Conservation (phyloP, 495 filamentous ascomycete species). For the Lentithecium fluviatile region DNA sequence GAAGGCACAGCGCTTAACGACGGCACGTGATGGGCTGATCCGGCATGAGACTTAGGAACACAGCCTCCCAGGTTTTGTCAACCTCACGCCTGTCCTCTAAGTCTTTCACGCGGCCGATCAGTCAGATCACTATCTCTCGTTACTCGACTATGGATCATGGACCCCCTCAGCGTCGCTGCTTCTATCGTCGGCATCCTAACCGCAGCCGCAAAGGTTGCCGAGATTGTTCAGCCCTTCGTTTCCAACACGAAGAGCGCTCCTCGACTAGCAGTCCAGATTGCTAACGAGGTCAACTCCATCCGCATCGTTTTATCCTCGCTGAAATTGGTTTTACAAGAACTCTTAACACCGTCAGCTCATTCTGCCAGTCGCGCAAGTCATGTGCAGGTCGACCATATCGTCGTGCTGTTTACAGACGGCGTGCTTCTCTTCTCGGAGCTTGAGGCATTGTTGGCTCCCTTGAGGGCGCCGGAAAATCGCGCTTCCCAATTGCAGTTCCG, state of each 20-base stretch:
- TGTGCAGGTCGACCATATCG: conserved; percentile 15
- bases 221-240: conserved; percentile 4
- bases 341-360: neutral
- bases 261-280: neutral
- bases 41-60: too few relatives aligned
- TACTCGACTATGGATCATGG: too few relatives aligned
- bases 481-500: neutral
- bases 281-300: conserved; percentile 1
- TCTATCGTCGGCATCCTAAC: conserved; percentile 19
- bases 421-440: conserved; percentile 15
- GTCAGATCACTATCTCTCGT: too few relatives aligned
- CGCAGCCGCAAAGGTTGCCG: conserved; percentile 9
- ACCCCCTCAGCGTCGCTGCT: conserved; percentile 13
- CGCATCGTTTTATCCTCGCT: conserved; percentile 1
- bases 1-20: too few relatives aligned
- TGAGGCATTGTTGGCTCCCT: neutral
- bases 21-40: too few relatives aligned
- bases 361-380: neutral
- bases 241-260: neutral
- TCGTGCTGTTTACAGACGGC: conserved; percentile 6
- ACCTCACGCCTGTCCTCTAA: too few relatives aligned
- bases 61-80: too few relatives aligned
- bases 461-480: neutral
- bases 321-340: neutral
- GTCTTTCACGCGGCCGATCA: too few relatives aligned